Evolutionary conservation across 1,139 yeast genomes (phyloP).

Genomic region (Hansenula sp.): DNA sequence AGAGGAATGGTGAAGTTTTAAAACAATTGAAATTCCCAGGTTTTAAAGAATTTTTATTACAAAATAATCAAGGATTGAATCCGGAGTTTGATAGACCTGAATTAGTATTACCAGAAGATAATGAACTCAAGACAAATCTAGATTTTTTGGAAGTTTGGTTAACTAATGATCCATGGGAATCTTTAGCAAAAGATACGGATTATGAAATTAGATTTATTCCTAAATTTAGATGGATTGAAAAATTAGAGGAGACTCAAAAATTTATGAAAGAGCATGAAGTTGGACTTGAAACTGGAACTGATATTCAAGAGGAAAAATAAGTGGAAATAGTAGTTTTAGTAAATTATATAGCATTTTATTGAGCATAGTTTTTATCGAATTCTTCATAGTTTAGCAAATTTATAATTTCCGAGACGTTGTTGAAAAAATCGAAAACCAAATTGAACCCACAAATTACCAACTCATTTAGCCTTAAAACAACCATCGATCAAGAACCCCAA

Average conservation of each 20-base stretch:
- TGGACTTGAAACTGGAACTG: neutral
- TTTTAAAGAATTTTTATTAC: constrained; percentile 10
- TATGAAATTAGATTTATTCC: constrained; percentile 44
- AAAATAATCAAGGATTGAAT: constrained; percentile 13
- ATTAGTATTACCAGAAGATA: constrained; percentile 12
- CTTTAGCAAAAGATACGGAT: constrained; percentile 40
- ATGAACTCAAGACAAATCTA: constrained; percentile 16
- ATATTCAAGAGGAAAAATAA: neutral
- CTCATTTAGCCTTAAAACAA: neutral
- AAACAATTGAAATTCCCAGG: constrained; percentile 11
- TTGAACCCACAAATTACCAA: no score
- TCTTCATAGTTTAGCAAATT: no score
- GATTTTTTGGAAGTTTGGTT: constrained; percentile 22
- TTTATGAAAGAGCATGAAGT: constrained; percentile 1
- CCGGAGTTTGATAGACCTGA: constrained; percentile 7
- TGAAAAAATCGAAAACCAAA: no score
- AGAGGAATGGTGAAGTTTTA: constrained; percentile 16
- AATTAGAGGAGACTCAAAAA: constrained; percentile 2
- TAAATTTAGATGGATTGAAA: constrained; percentile 25
- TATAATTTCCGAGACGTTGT: no score
- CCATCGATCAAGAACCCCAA: neutral
- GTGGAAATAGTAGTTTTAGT: no score
- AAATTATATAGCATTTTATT: no score
- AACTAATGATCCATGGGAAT: constrained; percentile 46
- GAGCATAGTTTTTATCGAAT: no score